These are phyloP conservation scores for Trypanosoma scelopori DNA, from an alignment of 208 protist genomes.

Conservation along the genomic window DNA sequence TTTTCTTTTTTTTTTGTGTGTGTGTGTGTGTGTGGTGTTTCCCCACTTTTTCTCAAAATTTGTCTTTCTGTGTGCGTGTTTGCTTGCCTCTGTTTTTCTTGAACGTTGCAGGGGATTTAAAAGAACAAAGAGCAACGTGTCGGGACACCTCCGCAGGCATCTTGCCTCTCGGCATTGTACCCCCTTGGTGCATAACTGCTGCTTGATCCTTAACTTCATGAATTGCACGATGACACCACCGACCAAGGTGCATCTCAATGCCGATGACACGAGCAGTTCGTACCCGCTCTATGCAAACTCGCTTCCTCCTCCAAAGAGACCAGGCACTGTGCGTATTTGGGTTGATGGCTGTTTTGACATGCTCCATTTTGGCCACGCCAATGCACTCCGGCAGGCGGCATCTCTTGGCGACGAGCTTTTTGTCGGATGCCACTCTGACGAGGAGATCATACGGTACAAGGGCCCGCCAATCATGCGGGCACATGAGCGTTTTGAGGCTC, in stretches of 20 bases:
- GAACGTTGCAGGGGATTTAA: too few species aligned
- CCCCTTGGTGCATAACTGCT: background rate
- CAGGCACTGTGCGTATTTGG: conserved; percentile 77
- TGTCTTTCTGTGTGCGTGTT: too few species aligned
- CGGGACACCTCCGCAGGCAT: background rate
- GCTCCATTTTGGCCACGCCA: conserved; percentile 90
- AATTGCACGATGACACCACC: background rate
- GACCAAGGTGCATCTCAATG: conserved; percentile 68
- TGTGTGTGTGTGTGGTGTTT: too few species aligned
- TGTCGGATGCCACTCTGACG: conserved; percentile 97
- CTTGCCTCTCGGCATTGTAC: background rate
- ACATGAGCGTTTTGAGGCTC: conserved; percentile 93
- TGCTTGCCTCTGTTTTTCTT: too few species aligned
- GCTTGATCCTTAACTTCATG: background rate
- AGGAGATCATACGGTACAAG: conserved; percentile 96
- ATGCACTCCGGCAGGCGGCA: conserved; percentile 85
- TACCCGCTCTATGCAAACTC: conserved; percentile 59
- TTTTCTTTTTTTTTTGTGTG: too few species aligned
- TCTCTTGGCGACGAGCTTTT: conserved; percentile 94
- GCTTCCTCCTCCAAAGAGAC: conserved; percentile 58
- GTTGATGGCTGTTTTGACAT: conserved; percentile 93
- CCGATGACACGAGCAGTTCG: conserved; percentile 54
- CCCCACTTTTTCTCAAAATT: too few species aligned
- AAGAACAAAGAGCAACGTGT: too few species aligned
- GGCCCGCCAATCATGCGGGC: conserved; percentile 96